Conservation (phyloP, 441 rosid genomes). For the Euphorbia schlechtendalii region DNA sequence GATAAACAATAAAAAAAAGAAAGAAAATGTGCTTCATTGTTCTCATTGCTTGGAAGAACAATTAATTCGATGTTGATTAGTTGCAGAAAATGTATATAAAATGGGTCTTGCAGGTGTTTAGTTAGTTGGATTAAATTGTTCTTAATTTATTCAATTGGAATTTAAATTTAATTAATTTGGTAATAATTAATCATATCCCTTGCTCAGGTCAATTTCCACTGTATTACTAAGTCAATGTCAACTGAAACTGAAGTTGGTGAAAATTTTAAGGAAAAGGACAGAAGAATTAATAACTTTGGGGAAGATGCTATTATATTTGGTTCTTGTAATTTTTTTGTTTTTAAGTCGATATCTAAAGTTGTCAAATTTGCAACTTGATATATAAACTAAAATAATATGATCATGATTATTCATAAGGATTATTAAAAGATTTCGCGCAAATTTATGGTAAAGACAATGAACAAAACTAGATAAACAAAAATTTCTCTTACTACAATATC, state of each 20-base stretch:
- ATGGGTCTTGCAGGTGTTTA: neutral
- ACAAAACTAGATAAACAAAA: too few species aligned
- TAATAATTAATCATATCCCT: neutral
- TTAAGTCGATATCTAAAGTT: too few species aligned
- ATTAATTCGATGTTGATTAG: neutral
- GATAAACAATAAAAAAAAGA: constrained; percentile 5
- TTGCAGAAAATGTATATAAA: neutral
- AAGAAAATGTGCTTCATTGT: neutral
- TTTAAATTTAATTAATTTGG: too few species aligned
- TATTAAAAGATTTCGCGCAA: too few species aligned
- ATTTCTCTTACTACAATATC: too few species aligned
- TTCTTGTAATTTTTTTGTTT: neutral
- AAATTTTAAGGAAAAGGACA: neutral
- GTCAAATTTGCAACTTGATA: too few species aligned
- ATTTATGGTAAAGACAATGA: too few species aligned
- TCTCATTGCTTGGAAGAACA: neutral
- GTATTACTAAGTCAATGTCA: neutral
- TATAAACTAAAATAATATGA: too few species aligned
- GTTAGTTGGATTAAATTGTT: neutral
- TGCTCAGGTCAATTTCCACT: neutral
- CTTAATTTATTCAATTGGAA: neutral
- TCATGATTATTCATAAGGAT: too few species aligned
- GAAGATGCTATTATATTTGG: neutral
- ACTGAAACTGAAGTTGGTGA: neutral
- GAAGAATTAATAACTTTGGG: neutral